Evolutionary conservation across 345 rosid genomes (phyloP), one percentile per base, ranked within the genome.

Genomic region (Populus deltoides): DNA sequence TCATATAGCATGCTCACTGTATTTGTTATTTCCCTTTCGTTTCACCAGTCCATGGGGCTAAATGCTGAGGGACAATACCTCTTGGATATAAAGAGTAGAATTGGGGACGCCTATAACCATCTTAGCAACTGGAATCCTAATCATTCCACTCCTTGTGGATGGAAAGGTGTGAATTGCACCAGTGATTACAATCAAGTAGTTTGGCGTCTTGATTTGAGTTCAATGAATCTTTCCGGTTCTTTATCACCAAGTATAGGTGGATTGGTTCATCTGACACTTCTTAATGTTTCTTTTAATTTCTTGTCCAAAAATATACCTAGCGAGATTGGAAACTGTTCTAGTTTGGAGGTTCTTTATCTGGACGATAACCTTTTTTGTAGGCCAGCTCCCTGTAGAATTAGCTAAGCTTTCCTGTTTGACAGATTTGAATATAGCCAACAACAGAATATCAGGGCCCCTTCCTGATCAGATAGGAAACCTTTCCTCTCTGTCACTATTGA

Each of bases 111-210:
- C 2, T 69, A 75, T 78, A 77, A 86, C 38, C 71, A 78, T 83
- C 74, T 94, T 72, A 77, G 68, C 67, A 84, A 84, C 77, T 94
- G 98, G 98, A 82, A 90, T 65, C 82, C 88, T 33, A 82, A 77
- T 82, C 93, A 90, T 88, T 71, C 91, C 73, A 87, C 83, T 29
- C 98, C 98, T 70, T 94, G 98, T 86, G 79, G 84, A 70, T 94
- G 98, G 98, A 78, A 16, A 1, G 97, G 97, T 55, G 98, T 94
- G 77, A 84, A 77, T 18, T 94, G 98, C 83, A 82, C 85, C 66
- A 49, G 79, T 81, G 77, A 79, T 45, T 79, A 72, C 81, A 79
- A 66, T 70, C 88, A 89, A 45, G 86, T 83, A 31, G 98, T 94
- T 75, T 66, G 49, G 77, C 77, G 85, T 77, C 89, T 94, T 62